These are phyloP conservation scores for Colletotrichum higginsianum DNA, from an alignment of 2,329 filamentous ascomycete species.

Conservation along the genomic window DNA sequence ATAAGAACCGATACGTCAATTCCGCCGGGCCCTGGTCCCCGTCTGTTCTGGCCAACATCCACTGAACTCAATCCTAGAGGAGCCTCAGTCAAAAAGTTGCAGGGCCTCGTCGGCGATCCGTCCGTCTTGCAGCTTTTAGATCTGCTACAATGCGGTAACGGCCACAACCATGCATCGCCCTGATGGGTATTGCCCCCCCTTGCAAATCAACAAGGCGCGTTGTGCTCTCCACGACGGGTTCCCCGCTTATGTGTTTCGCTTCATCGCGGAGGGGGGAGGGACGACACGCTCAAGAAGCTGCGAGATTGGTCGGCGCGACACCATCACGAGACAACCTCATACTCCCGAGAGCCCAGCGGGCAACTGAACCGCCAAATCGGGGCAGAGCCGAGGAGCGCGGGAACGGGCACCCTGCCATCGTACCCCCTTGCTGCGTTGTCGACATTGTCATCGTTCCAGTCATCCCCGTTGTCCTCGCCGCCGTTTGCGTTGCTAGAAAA, in stretches of 20 bases:
- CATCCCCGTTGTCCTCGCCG: not conserved
- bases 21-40: constrained; percentile 14
- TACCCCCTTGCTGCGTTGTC: not conserved
- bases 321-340: constrained; percentile 19
- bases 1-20: constrained; percentile 32
- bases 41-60: constrained; percentile 3
- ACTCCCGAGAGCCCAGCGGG: constrained; percentile 10
- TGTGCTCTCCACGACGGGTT: not conserved
- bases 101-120: not conserved
- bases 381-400: constrained; percentile 3
- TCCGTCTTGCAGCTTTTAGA: not conserved
- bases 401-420: not conserved
- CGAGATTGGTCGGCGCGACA: constrained; percentile 13
- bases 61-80: not conserved
- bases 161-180: constrained; percentile 2
- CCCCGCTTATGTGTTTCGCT: constrained; percentile 32
- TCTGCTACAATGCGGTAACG: not conserved
- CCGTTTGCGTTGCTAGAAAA: not conserved
- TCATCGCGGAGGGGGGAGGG: constrained; percentile 11
- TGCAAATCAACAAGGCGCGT: not conserved
- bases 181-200: not conserved
- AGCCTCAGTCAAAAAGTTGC: not conserved
- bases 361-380: constrained; percentile 22
- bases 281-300: constrained; percentile 15
- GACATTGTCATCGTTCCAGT: not conserved